Evolutionary conservation across 176 grass and related monocot species (phyloP).

Genomic region (Triticum timopheevii): DNA sequence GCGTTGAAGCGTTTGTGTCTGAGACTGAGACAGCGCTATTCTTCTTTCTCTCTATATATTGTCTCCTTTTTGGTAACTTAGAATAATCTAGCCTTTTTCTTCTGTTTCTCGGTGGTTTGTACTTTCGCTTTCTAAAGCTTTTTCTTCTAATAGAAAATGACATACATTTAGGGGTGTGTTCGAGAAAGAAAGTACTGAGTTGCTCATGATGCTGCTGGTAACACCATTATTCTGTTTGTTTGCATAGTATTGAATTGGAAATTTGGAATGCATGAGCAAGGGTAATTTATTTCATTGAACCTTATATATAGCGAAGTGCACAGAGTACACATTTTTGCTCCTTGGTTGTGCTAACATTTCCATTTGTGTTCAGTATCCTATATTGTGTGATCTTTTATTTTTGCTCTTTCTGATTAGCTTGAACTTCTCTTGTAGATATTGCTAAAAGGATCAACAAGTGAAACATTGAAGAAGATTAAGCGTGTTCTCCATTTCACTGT

Average conservation of each 20-base stretch:
- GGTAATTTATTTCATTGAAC: background rate
- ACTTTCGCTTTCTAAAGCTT: background rate
- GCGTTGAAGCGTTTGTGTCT: background rate
- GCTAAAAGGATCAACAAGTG: constrained; percentile 76
- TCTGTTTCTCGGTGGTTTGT: background rate
- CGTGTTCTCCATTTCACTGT: constrained; percentile 77
- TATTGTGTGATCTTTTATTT: background rate
- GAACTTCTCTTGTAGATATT: constrained; percentile 69
- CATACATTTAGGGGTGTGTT: background rate
- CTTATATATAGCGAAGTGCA: constrained; percentile 5
- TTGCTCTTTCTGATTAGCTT: constrained; percentile 21
- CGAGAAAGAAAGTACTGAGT: background rate
- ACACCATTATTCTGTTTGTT: constrained; percentile 1
- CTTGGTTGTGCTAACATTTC: background rate
- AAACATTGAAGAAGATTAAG: constrained; percentile 94
- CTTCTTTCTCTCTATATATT: background rate
- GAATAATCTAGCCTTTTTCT: background rate
- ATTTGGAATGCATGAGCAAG: background rate
- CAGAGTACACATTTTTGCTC: constrained; percentile 1
- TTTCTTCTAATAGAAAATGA: background rate
- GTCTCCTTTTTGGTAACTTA: background rate
- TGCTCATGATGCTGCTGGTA: background rate
- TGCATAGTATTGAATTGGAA: background rate
- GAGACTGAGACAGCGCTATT: background rate
- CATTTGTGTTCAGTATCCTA: background rate